These are phyloP conservation scores for Paramecium sexaurelia DNA, from an alignment of 73 alveolate species.

Conservation along the genomic window DNA sequence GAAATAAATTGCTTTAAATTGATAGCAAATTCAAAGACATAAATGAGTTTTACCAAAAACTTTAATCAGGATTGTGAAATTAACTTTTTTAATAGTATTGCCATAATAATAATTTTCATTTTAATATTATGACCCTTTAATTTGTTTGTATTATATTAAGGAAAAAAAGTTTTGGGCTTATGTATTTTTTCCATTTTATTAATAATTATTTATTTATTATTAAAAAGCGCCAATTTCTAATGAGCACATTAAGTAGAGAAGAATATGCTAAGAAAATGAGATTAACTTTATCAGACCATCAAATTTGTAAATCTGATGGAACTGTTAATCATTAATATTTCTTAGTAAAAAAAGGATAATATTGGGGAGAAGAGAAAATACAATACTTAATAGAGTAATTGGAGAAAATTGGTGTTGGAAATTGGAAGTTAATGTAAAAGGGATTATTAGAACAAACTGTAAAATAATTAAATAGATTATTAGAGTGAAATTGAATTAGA, in stretches of 20 bases:
- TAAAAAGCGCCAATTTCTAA: background rate
- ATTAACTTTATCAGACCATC: background rate
- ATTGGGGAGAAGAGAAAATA: slow-evolving; percentile 33
- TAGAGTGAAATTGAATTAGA: slow-evolving; percentile 54
- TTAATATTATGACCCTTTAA: slow-evolving; percentile 7
- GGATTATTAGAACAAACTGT: background rate
- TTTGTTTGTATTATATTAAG: too few species aligned
- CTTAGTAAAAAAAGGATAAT: slow-evolving; percentile 40
- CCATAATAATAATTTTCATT: slow-evolving; percentile 69
- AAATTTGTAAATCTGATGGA: slow-evolving; percentile 52
- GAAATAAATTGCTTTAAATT: slow-evolving; percentile 44
- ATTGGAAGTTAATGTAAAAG: slow-evolving; percentile 32
- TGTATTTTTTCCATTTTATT: too few species aligned
- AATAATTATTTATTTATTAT: background rate
- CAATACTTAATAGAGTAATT: background rate
- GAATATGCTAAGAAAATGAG: slow-evolving; percentile 57
- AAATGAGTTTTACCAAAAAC: slow-evolving; percentile 20
- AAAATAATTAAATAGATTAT: background rate
- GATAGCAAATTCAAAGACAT: slow-evolving; percentile 25
- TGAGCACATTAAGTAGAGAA: slow-evolving; percentile 18
- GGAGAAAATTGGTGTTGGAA: slow-evolving; percentile 22
- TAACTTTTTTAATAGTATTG: slow-evolving; percentile 79
- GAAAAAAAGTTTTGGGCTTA: too few species aligned
- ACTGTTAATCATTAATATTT: slow-evolving; percentile 48
- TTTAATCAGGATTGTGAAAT: slow-evolving; percentile 21